Evolutionary conservation across 768 basidiomycete genomes (phyloP).

Genomic region (Paxillus involutus): DNA sequence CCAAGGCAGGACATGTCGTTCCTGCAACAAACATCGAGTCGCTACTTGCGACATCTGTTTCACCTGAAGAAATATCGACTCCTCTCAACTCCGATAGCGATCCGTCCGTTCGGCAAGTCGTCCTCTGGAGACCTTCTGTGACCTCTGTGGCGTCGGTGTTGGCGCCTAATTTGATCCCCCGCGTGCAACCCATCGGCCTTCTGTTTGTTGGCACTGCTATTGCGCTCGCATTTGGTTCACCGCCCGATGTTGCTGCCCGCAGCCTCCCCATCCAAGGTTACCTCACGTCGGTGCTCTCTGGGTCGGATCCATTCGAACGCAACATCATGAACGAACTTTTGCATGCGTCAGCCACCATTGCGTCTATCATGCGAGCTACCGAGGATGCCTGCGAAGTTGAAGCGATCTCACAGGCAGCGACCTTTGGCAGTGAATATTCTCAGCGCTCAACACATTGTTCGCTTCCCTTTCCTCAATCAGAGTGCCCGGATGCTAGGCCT

Average conservation of each 20-base stretch:
- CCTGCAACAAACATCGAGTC: background rate
- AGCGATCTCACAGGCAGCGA: background rate
- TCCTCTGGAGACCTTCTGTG: background rate
- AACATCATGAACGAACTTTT: background rate
- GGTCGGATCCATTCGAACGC: background rate
- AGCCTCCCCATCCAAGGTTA: background rate
- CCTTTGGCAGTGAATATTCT: background rate
- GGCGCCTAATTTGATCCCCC: background rate
- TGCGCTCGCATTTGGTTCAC: background rate
- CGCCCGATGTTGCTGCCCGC: background rate
- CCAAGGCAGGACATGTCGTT: background rate
- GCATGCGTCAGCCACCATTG: background rate
- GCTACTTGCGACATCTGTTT: background rate
- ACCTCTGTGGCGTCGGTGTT: background rate
- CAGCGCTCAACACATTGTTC: background rate
- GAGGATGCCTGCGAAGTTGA: background rate
- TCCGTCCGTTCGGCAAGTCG: background rate
- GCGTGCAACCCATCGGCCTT: background rate
- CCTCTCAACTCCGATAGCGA: background rate
- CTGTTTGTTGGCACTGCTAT: background rate
- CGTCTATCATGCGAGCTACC: background rate
- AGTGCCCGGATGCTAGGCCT: background rate
- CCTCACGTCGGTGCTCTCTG: background rate
- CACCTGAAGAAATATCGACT: background rate
- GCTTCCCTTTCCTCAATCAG: background rate